Conservation (phyloP, 306 rosid genomes). For the Vigna radiata region DNA sequence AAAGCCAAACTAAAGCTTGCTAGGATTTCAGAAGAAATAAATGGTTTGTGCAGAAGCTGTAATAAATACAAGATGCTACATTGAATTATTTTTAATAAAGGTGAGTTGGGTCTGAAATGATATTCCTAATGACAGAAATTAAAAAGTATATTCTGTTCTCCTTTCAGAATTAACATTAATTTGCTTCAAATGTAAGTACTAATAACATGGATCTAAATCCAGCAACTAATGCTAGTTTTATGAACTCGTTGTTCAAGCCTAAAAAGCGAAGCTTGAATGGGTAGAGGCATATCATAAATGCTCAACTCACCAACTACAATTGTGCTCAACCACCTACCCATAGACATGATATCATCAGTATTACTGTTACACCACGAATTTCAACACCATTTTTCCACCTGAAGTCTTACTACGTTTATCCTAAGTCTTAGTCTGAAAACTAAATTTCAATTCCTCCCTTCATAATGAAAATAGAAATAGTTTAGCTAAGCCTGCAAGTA, state of each 20-base stretch:
- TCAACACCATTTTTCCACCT: constrained; percentile 21
- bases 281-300: constrained; percentile 23
- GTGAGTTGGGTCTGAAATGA: neutral
- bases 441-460: constrained; percentile 27
- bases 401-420: constrained; percentile 22
- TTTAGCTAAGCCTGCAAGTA: constrained; percentile 10
- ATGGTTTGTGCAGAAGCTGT: neutral
- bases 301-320: constrained; percentile 12
- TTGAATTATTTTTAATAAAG: neutral
- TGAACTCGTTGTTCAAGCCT: constrained; percentile 1
- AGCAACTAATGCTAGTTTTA: constrained; percentile 15
- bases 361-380: constrained; percentile 18
- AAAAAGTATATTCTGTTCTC: neutral
- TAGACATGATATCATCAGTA: neutral
- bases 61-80: neutral
- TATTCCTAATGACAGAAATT: neutral
- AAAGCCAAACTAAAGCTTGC: constrained; percentile 34
- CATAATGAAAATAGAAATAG: constrained; percentile 21
- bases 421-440: constrained; percentile 25
- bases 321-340: constrained; percentile 28
- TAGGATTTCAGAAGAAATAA: neutral
- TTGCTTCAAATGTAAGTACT: constrained; percentile 21
- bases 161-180: neutral
- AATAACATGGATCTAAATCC: constrained; percentile 27
- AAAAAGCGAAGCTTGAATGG: neutral